Evolutionary conservation across 345 rosid genomes (phyloP).

Genomic region (Ceriops decandra): DNA sequence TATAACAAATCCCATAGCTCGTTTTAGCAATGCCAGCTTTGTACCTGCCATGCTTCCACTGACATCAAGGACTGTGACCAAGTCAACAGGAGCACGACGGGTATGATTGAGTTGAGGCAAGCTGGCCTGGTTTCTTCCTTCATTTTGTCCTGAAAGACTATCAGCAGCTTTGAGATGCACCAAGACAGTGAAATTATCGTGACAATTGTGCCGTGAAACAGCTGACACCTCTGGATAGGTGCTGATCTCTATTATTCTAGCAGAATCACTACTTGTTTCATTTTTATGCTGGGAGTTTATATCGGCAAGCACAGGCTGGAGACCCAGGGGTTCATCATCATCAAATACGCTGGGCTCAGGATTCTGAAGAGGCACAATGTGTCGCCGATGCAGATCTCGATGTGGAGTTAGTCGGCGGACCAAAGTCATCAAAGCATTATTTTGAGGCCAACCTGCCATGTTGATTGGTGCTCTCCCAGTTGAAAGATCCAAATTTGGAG

Average conservation of each 20-base stretch:
- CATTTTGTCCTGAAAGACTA: conserved; percentile 29
- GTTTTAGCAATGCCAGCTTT: conserved; percentile 86
- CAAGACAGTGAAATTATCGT: conserved; percentile 62
- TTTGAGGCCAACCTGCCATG: conserved; percentile 47
- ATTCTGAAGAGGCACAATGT: conserved; percentile 50
- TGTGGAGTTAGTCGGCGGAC: conserved; percentile 47
- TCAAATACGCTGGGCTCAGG: conserved; percentile 66
- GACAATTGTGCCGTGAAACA: conserved; percentile 41
- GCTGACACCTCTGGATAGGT: conserved; percentile 74
- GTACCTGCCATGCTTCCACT: conserved; percentile 99
- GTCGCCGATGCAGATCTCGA: conserved; percentile 49
- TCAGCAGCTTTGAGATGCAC: conserved; percentile 80
- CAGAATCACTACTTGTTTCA: conserved; percentile 26
- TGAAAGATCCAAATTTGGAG: conserved; percentile 44
- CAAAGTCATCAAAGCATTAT: conserved; percentile 53
- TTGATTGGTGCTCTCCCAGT: conserved; percentile 34
- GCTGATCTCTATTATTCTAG: conserved; percentile 49
- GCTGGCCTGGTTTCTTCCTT: conserved; percentile 28
- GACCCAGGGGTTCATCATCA: conserved; percentile 73
- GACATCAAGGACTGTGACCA: conserved; percentile 87
- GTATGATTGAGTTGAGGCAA: conserved; percentile 38
- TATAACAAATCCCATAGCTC: conserved; percentile 98
- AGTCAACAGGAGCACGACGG: conserved; percentile 78
- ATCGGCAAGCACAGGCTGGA: conserved; percentile 38
- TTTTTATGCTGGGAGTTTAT: conserved; percentile 23